These are phyloP conservation scores for Suillus decipiens DNA, from an alignment of 768 basidiomycete genomes.

Conservation along the genomic window DNA sequence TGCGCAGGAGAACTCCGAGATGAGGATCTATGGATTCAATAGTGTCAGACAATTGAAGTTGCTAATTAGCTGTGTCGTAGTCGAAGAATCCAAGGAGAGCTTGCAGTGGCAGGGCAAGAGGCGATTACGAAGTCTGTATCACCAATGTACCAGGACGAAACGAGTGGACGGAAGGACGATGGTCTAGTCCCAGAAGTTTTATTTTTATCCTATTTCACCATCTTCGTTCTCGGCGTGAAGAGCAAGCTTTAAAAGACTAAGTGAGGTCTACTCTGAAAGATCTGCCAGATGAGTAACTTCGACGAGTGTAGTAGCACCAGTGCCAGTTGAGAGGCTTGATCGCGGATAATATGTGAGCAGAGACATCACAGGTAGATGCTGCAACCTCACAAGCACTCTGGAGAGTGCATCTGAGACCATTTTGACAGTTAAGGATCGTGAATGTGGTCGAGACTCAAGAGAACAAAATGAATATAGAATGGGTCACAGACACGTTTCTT, in stretches of 20 bases:
- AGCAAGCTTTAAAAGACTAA: conserved; percentile 81
- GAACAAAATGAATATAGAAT: no score
- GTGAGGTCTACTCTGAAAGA: conserved; percentile 72
- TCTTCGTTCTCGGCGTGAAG: conserved; percentile 63
- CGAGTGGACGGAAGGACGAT: conserved; percentile 90
- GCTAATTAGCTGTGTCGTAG: no score
- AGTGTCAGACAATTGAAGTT: no score
- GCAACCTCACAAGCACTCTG: conserved; percentile 65
- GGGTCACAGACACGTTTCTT: no score
- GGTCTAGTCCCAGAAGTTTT: conserved; percentile 45
- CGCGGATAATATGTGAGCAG: conserved; percentile 96
- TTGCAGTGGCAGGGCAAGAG: conserved; percentile 74
- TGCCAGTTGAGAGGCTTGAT: no score
- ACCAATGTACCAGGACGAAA: conserved; percentile 90
- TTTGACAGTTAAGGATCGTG: conserved; percentile 5
- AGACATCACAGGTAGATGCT: conserved; percentile 85
- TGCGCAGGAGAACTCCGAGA: no score
- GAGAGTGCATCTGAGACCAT: conserved; percentile 40
- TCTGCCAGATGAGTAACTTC: conserved; percentile 78
- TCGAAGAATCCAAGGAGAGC: conserved; percentile 82
- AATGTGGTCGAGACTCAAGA: not conserved
- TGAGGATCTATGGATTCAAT: no score
- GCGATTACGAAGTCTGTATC: conserved; percentile 94
- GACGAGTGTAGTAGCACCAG: conserved; percentile 72
- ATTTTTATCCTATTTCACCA: conserved; percentile 51